A percentile compares a stretch with the other conserved stretches of the same genome.
Evolutionary conservation across 2,329 filamentous ascomycete species (phyloP).

Genomic region (Ophiognomonia clavigignenti-juglandacearum): DNA sequence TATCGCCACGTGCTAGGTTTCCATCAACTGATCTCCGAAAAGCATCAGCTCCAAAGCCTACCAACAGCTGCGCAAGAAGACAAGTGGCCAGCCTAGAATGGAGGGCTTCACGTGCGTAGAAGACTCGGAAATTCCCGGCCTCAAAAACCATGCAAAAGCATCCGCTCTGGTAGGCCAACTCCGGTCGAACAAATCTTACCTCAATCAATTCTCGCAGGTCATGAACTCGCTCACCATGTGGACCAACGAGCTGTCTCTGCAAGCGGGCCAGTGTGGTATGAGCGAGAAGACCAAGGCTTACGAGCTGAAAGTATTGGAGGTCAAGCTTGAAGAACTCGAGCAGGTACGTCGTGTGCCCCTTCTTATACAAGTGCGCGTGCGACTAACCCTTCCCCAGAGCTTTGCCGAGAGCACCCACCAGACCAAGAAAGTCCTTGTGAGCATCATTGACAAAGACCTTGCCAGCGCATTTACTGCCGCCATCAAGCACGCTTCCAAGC

Average conservation of each 20-base stretch:
- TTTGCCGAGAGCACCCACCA: neutral
- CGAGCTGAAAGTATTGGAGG: constrained; percentile 1
- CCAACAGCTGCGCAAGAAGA: neutral
- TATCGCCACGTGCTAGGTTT: too few relatives aligned
- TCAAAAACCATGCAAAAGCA: constrained; percentile 54
- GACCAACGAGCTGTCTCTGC: neutral
- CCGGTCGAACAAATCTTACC: constrained; percentile 40
- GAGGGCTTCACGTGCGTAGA: constrained; percentile 44
- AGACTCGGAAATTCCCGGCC: constrained; percentile 55
- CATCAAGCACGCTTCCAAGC: neutral
- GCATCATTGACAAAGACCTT: neutral
- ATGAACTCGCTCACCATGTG: constrained; percentile 44
- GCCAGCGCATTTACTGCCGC: neutral
- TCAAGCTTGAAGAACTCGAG: neutral
- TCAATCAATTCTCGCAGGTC: constrained; percentile 45
- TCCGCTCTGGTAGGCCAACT: constrained; percentile 37
- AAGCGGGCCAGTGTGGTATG: neutral
- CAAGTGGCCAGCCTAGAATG: constrained; percentile 24
- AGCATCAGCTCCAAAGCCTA: constrained; percentile 32
- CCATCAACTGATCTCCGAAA: too few relatives aligned
- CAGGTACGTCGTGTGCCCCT: neutral
- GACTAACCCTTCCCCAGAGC: neutral
- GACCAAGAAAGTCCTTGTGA: neutral
- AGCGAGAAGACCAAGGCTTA: neutral
- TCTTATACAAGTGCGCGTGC: neutral